A percentile compares a stretch with the other conserved stretches of the same genome.
Evolutionary conservation across 202 grass and related monocot species (phyloP).

Genomic region (Miscanthus sacchariflorus): DNA sequence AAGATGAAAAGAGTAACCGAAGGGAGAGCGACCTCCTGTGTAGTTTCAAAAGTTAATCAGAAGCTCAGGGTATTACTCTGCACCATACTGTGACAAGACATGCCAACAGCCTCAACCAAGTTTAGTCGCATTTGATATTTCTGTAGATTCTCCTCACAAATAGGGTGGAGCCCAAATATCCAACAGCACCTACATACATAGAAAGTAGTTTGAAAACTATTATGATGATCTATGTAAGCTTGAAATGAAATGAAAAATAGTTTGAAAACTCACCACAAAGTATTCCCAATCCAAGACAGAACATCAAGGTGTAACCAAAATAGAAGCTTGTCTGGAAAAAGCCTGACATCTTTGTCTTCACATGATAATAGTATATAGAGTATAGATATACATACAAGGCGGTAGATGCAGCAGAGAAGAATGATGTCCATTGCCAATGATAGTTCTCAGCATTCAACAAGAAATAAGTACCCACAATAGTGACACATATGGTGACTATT

Average conservation of each 20-base stretch:
- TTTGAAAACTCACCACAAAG: conserved; percentile 77
- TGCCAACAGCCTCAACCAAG: conserved; percentile 46
- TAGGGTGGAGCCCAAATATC: conserved; percentile 85
- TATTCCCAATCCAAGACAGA: conserved; percentile 83
- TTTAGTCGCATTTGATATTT: conserved; percentile 99
- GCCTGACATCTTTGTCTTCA: conserved; percentile 97
- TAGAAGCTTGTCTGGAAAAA: conserved; percentile 99
- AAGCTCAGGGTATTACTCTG: conserved; percentile 53
- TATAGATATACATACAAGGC: conserved; percentile 90
- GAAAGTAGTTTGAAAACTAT: not conserved
- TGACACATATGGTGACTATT: conserved; percentile 88
- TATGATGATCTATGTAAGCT: not conserved
- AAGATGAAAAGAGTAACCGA: conserved; percentile 30
- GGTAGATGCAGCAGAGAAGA: conserved; percentile 92
- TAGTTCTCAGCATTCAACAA: conserved; percentile 93
- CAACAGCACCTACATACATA: conserved; percentile 82
- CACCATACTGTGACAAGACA: conserved; percentile 41
- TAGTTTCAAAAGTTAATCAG: conserved; percentile 70
- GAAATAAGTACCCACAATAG: conserved; percentile 96
- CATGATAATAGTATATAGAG: conserved; percentile 85
- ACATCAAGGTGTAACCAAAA: conserved; percentile 95
- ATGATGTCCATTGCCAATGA: conserved; percentile 96
- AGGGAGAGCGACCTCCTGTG: conserved; percentile 56
- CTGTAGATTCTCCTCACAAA: conserved; percentile 99
- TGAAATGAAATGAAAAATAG: conserved; percentile 30